These are phyloP conservation scores for Russula lepida DNA, from an alignment of 768 basidiomycete species.

Conservation along the genomic window DNA sequence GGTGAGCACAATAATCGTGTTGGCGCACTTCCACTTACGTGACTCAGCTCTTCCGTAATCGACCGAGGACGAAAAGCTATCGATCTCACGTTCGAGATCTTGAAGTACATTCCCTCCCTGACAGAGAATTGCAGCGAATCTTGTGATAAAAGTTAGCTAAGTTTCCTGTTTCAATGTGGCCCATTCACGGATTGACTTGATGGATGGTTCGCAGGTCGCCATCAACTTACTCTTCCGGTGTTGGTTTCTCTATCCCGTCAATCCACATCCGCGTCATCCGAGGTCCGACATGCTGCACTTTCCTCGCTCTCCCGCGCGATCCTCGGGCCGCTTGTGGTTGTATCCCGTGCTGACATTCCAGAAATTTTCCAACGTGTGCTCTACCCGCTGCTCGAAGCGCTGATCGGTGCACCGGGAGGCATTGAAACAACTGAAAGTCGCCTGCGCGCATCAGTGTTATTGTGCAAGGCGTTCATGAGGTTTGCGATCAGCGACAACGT, in stretches of 20 bases:
- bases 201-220: neutral
- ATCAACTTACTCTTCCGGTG: slow-evolving; percentile 18
- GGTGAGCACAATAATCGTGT: slow-evolving; percentile 31
- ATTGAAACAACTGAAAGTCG: slow-evolving; percentile 88
- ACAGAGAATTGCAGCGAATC: slow-evolving; percentile 37
- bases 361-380: slow-evolving; percentile 84
- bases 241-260: slow-evolving; percentile 16
- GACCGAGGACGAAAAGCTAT: slow-evolving; percentile 78
- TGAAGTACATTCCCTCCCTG: slow-evolving; percentile 54
- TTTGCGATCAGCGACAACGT: slow-evolving; percentile 65
- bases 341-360: slow-evolving; percentile 54
- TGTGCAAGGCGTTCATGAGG: slow-evolving; percentile 95
- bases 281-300: slow-evolving; percentile 41
- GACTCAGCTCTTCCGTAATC: slow-evolving; percentile 58
- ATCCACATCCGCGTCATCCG: slow-evolving; percentile 12
- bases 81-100: slow-evolving; percentile 69
- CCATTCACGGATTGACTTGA: neutral
- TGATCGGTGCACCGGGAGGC: slow-evolving; percentile 76
- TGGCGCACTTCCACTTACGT: slow-evolving; percentile 7
- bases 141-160: slow-evolving; percentile 34
- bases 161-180: neutral
- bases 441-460: slow-evolving; percentile 74
- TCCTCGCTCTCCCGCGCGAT: slow-evolving; percentile 42
- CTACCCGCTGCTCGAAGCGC: slow-evolving; percentile 87
- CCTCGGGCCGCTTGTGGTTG: slow-evolving; percentile 18